These are phyloP conservation scores for Diaporthe velutina DNA, from an alignment of 2,329 filamentous ascomycete species.

Conservation along the genomic window DNA sequence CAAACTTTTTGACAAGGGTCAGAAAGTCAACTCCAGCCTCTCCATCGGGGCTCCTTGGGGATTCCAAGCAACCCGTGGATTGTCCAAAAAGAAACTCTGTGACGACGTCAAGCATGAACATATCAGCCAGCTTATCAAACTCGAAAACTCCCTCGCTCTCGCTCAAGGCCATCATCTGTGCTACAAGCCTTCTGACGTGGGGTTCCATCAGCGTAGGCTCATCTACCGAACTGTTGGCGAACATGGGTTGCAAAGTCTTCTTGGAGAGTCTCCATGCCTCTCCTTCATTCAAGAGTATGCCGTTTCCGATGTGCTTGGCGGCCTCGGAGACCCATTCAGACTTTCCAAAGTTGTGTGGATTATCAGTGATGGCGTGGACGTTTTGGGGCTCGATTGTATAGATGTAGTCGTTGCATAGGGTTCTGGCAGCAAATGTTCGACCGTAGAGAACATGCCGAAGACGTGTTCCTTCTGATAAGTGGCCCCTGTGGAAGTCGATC, in stretches of 20 bases:
- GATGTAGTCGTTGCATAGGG: neutral
- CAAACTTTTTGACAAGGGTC: slow-evolving; percentile 33
- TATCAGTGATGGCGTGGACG: slow-evolving; percentile 28
- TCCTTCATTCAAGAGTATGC: slow-evolving; percentile 38
- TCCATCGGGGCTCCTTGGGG: neutral
- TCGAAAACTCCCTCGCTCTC: neutral
- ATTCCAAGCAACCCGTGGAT: slow-evolving; percentile 29
- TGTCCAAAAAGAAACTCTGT: slow-evolving; percentile 38
- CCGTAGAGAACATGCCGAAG: slow-evolving; percentile 29
- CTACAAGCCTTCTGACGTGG: slow-evolving; percentile 30
- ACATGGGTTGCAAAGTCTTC: slow-evolving; percentile 32
- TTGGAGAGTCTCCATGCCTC: slow-evolving; percentile 35
- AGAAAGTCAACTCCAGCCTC: slow-evolving; percentile 29
- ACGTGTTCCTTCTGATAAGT: slow-evolving; percentile 31
- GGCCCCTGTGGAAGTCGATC: slow-evolving; percentile 30
- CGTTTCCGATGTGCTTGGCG: slow-evolving; percentile 35
- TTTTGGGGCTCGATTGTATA: slow-evolving; percentile 39
- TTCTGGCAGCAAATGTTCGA: slow-evolving; percentile 27
- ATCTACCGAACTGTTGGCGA: slow-evolving; percentile 4
- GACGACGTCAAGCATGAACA: slow-evolving; percentile 37
- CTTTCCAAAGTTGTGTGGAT: slow-evolving; percentile 33
- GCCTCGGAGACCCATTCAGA: slow-evolving; percentile 35
- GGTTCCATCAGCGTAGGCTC: slow-evolving; percentile 35
- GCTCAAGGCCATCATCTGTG: neutral
- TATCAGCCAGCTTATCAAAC: slow-evolving; percentile 32